Conservation (phyloP, 176 grass and related monocot genomes). For the Oryza coarctata region DNA sequence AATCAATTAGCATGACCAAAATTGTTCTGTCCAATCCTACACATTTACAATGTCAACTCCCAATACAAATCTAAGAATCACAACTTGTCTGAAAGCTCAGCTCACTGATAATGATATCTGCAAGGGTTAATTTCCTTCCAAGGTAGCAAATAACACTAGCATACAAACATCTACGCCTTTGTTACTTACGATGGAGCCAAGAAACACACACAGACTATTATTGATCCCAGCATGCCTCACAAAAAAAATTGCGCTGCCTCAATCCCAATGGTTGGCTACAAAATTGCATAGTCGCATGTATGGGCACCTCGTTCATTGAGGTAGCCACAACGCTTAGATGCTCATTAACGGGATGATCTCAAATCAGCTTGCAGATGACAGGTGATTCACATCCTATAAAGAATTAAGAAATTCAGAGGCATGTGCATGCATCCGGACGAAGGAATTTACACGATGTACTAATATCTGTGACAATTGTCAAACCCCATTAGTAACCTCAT, state of each 20-base stretch:
- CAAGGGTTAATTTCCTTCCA: slow-evolving; percentile 1
- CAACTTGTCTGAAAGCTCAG: not conserved
- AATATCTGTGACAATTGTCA: slow-evolving; percentile 45
- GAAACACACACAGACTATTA: slow-evolving; percentile 37
- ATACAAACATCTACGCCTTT: slow-evolving; percentile 29
- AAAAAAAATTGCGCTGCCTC: slow-evolving; percentile 57
- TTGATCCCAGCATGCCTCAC: slow-evolving; percentile 55
- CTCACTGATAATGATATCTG: not conserved
- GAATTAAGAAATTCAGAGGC: slow-evolving; percentile 45
- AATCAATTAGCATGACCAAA: slow-evolving; percentile 26
- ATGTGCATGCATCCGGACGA: slow-evolving; percentile 49
- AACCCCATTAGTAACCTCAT: not conserved
- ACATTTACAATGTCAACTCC: slow-evolving; percentile 38
- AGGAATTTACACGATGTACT: slow-evolving; percentile 63
- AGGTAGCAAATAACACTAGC: slow-evolving; percentile 31
- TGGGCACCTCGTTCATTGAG: slow-evolving; percentile 13
- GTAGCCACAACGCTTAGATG: slow-evolving; percentile 4
- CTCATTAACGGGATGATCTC: slow-evolving; percentile 27
- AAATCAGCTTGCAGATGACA: slow-evolving; percentile 30
- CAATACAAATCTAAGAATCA: slow-evolving; percentile 25
- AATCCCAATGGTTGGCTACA: slow-evolving; percentile 45
- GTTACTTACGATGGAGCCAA: slow-evolving; percentile 12
- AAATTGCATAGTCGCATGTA: slow-evolving; percentile 55
- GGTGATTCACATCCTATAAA: slow-evolving; percentile 48
- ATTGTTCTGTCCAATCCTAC: slow-evolving; percentile 27